A percentile compares a stretch with the other conserved stretches of the same genome.
Evolutionary conservation across 139 green algal species (phyloP).

Genomic region (Chlorella sp.): DNA sequence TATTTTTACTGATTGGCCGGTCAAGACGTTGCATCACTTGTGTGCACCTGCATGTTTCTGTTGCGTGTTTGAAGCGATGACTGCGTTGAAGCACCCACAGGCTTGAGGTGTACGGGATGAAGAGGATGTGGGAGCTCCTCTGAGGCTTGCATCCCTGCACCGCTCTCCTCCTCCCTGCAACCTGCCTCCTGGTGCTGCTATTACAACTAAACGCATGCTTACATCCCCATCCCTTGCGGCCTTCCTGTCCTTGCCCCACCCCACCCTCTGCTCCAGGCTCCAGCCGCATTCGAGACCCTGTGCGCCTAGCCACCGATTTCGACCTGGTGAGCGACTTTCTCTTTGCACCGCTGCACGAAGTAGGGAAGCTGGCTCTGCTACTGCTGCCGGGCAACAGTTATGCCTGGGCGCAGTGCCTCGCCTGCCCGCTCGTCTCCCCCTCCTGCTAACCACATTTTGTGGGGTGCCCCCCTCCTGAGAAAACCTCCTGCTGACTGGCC

Average conservation of each 20-base stretch:
- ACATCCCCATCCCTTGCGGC: too few relatives aligned
- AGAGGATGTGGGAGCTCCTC: too few relatives aligned
- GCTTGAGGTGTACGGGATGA: too few relatives aligned
- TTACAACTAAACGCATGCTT: too few relatives aligned
- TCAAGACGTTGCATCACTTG: too few relatives aligned
- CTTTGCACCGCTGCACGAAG: too few relatives aligned
- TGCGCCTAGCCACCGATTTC: slow-evolving; percentile 61
- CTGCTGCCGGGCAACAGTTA: background rate
- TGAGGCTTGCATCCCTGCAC: background rate
- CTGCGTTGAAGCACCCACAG: too few relatives aligned
- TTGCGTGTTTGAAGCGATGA: too few relatives aligned
- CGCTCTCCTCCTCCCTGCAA: too few relatives aligned
- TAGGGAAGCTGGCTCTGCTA: background rate
- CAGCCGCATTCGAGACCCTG: slow-evolving; percentile 30
- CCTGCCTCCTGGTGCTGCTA: background rate
- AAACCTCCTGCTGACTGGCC: too few relatives aligned
- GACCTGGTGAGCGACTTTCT: slow-evolving; percentile 79
- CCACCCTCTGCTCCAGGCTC: background rate
- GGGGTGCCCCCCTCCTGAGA: background rate
- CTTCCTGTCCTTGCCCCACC: background rate
- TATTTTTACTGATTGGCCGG: too few relatives aligned
- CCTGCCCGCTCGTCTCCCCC: background rate
- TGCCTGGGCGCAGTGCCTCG: background rate
- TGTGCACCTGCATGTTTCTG: too few relatives aligned
- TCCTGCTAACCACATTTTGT: background rate